These are phyloP conservation scores for Psilocybe tampanensis DNA, from an alignment of 768 basidiomycete species.

Conservation along the genomic window DNA sequence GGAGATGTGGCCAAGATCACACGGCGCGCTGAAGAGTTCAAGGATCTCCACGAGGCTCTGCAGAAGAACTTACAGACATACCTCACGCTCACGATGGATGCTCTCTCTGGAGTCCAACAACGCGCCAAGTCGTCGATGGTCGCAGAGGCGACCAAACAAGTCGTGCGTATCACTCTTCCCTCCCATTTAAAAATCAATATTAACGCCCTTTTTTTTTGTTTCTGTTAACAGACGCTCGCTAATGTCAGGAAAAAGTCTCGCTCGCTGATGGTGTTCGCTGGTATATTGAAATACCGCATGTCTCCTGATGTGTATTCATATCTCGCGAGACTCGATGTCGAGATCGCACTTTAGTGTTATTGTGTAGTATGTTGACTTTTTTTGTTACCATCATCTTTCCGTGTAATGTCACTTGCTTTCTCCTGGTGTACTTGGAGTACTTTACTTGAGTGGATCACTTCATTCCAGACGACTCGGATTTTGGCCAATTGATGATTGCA, in stretches of 20 bases:
- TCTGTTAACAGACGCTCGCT: constrained; percentile 69
- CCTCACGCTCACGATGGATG: constrained; percentile 90
- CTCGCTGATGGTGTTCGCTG: constrained; percentile 86
- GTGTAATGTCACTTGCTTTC: not conserved
- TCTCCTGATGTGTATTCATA: constrained; percentile 90
- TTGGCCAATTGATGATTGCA: too few relatives aligned
- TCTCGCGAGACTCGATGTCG: constrained; percentile 82
- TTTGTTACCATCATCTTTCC: not conserved
- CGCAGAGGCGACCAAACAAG: constrained; percentile 76
- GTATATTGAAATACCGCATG: constrained; percentile 87
- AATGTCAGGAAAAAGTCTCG: constrained; percentile 79
- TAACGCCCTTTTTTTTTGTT: not conserved
- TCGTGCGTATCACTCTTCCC: constrained; percentile 48
- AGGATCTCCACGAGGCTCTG: constrained; percentile 81
- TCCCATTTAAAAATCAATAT: not conserved
- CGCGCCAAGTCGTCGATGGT: constrained; percentile 70
- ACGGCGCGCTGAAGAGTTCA: constrained; percentile 86
- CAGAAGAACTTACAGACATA: constrained; percentile 90
- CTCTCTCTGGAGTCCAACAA: constrained; percentile 80
- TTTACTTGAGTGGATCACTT: too few relatives aligned
- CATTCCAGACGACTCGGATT: too few relatives aligned
- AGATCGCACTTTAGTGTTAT: constrained; percentile 64
- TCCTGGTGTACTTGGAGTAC: not conserved
- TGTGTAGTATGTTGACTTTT: not conserved
- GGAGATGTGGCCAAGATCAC: constrained; percentile 87